phyloP scores from a whole-genome alignment of 805 yeast species.

The Scheffersomyces lignosus region DNA sequence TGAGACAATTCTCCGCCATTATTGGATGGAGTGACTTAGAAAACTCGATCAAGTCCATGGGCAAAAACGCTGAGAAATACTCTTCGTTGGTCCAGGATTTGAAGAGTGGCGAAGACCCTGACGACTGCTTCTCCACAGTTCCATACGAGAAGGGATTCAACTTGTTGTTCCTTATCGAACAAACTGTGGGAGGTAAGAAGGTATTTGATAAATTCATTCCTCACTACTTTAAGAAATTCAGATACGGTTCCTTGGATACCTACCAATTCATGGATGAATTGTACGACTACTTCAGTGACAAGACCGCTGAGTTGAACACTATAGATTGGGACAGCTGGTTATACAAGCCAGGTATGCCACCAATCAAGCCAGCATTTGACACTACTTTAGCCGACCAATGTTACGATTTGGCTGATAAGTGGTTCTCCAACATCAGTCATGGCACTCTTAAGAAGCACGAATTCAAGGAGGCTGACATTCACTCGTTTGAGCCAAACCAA shows the following conservation, averaged over 20 bases:
- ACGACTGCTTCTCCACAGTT: slow-evolving; percentile 31
- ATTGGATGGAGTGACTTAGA: slow-evolving; percentile 32
- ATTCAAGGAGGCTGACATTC: slow-evolving; percentile 53
- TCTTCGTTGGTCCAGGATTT: slow-evolving; percentile 70
- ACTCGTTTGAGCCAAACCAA: slow-evolving; percentile 69
- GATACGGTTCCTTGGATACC: slow-evolving; percentile 73
- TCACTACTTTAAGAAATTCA: slow-evolving; percentile 68
- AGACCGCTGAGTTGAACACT: slow-evolving; percentile 54
- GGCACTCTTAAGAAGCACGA: slow-evolving; percentile 12
- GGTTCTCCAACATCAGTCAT: slow-evolving; percentile 48
- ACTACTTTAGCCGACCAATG: slow-evolving; percentile 77
- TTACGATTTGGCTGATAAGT: slow-evolving; percentile 59
- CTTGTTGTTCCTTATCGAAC: slow-evolving; percentile 68
- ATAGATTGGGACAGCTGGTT: slow-evolving; percentile 90
- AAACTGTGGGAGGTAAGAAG: slow-evolving; percentile 59
- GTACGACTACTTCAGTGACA: slow-evolving; percentile 59
- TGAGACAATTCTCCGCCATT: slow-evolving; percentile 31
- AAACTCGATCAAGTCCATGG: slow-evolving; percentile 22
- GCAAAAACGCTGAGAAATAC: slow-evolving; percentile 50
- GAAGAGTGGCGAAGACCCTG: slow-evolving; percentile 50
- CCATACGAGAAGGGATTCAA: slow-evolving; percentile 40
- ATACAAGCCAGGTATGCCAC: slow-evolving; percentile 83
- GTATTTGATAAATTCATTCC: slow-evolving; percentile 80
- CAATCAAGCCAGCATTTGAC: slow-evolving; percentile 73
- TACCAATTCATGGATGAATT: slow-evolving; percentile 76